A percentile compares a stretch with the other conserved stretches of the same genome.
Conservation (phyloP, 2,329 filamentous ascomycete species). For the Paecilomyces fulvus region DNA sequence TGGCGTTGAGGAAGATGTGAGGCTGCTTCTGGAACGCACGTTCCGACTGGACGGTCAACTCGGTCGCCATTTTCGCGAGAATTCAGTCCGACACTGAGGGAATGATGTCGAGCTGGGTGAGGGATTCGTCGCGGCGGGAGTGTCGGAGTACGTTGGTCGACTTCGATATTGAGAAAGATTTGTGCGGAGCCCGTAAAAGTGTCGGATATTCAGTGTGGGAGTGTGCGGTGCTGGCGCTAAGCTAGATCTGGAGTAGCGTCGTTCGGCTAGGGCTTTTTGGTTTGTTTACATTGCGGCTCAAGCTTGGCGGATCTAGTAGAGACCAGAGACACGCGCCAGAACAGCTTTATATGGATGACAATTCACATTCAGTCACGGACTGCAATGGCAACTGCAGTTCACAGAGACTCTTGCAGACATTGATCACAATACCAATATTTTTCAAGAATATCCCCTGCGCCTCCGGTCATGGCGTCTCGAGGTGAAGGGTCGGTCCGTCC, state of each 20-base stretch:
- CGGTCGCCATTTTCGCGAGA: conserved; percentile 79
- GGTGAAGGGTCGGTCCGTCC: conserved; percentile 23
- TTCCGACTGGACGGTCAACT: conserved; percentile 99
- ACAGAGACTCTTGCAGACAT: not conserved
- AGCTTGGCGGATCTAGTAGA: conserved; percentile 9
- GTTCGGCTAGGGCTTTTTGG: conserved; percentile 35
- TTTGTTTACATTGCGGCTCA: conserved; percentile 37
- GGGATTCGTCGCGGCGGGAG: conserved; percentile 24
- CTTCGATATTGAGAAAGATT: conserved; percentile 35
- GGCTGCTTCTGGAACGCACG: conserved; percentile 99
- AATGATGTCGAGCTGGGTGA: conserved; percentile 28
- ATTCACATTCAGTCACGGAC: not conserved
- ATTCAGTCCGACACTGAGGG: conserved; percentile 38
- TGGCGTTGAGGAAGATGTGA: conserved; percentile 99
- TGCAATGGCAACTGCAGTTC: not conserved
- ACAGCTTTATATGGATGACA: conserved; percentile 7
- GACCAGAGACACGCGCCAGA: conserved; percentile 17
- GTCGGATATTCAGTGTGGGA: conserved; percentile 30
- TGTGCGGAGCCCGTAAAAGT: conserved; percentile 21
- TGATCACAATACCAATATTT: not conserved
- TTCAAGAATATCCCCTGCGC: not conserved
- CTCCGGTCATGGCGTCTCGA: conserved; percentile 25
- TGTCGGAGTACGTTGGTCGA: conserved; percentile 24
- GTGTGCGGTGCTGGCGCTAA: conserved; percentile 26
- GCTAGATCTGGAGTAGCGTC: conserved; percentile 18